These are phyloP conservation scores for Acanthamoeba divionensis DNA, from an alignment of 208 protist genomes.

Conservation along the genomic window DNA sequence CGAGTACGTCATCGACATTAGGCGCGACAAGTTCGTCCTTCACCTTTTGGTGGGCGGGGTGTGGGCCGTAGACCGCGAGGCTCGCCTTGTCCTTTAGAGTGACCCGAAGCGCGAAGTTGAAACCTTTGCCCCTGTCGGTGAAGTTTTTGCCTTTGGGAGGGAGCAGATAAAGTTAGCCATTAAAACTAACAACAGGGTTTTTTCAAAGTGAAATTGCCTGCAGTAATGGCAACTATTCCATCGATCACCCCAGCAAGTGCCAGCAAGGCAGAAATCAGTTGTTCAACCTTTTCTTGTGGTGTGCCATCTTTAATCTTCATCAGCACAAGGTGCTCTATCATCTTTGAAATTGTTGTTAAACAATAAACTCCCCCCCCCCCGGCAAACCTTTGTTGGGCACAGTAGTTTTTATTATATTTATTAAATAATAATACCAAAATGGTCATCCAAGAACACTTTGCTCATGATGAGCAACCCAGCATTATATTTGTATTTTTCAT, in stretches of 20 bases:
- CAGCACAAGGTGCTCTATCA: slow-evolving; percentile 3
- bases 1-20: background rate
- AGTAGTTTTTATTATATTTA: no score
- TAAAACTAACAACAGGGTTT: background rate
- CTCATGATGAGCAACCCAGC: no score
- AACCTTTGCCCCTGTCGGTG: background rate
- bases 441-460: no score
- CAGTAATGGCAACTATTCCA: background rate
- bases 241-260: background rate
- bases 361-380: no score
- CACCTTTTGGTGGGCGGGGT: slow-evolving; percentile 32
- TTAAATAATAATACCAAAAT: no score
- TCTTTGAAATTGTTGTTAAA: background rate
- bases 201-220: background rate
- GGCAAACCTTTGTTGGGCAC: no score
- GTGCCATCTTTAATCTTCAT: slow-evolving; percentile 26
- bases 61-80: background rate
- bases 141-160: background rate
- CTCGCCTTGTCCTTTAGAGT: background rate
- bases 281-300: background rate
- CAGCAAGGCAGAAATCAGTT: background rate
- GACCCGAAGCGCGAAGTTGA: background rate
- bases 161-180: background rate
- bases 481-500: no score
- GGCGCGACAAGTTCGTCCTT: slow-evolving; percentile 39